Evolutionary conservation across 208 protist genomes (phyloP), one percentile per base, ranked within the genome.

Genomic region (Angomonas deanei): DNA sequence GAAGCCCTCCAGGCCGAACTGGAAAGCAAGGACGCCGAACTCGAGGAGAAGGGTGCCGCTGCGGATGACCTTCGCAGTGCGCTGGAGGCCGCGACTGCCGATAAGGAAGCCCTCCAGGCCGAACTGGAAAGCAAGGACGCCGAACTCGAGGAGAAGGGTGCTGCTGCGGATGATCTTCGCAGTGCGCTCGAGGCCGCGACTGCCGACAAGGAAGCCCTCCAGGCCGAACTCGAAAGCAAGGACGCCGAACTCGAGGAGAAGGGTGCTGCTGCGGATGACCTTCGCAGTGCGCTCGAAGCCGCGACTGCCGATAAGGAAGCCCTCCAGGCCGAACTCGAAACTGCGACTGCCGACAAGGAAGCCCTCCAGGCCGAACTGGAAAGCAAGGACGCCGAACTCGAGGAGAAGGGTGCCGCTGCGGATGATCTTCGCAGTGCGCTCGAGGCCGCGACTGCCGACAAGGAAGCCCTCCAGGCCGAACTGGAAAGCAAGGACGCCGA

Each of bases 21-120:
- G 24, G 52, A 52, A 13, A 49, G 30, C 17, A 59, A 66, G 11
- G 15, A 62, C 8, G 23, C 28, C 30, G 53, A 58, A 30, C 53
- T 36, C 30, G 53, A 58, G 28, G 53, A 5, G 23, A 53, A 42
- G 36, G 36, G 15, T 42, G 36, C 36, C 15, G 36, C 36, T 15
- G 36, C 36, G 11, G 36, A 42, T n/a, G 36, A 42, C 8, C 36
- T 42, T 8, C 8, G 15, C 36, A 15, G 11, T 8, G 8, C 36
- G 11, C 36, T 42, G 8, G 36, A 42, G 15, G 11, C 8, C 11
- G 36, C 36, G 11, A 42, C 8, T 15, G 36, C 36, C 15, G 36
- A 42, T 8, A 42, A 42, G 11, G 36, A 42, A 15, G 36, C 36
- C 36, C 36, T 42, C 11, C 8, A 42, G 36, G 8, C 36, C 36